Base-by-base conservation (phyloP, 2,329 filamentous ascomycete species). In the Fusarium sulawesiense region DNA sequence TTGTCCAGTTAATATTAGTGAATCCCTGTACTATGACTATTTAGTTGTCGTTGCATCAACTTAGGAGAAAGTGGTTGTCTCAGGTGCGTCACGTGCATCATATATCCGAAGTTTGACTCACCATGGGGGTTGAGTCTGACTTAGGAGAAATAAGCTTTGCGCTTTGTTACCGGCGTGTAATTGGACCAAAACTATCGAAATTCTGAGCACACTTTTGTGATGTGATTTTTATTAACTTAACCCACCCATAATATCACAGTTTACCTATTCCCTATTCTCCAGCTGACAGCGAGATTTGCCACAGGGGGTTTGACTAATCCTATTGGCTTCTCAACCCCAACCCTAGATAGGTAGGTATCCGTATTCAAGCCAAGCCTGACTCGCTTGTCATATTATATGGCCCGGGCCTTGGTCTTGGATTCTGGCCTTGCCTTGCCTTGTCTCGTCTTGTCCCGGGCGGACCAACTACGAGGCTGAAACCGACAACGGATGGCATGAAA, bases 381-480 rank as follows among this genome's bases (percentile, higher is more conserved):
- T 71, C 67, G 67, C 68, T 71, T 70, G 62, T 70, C 49, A 51
- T 60, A 60, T 63, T 60, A 53, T 70, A 63, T 63, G 48, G 60
- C 58, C 48, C 48, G 53, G 46, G 50, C 37, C 60, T 58, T 44
- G 34, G 37, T 46, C 55, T 45, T 37, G 34, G 34, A n/a, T 37
- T 37, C 34, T 37, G 34, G 41, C 20, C 20, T 44, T 44, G 30
- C 32, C 48, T 50, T 34, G 20, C 48, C 48, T 50, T 37, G 61
- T 54, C 47, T 71, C 55, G 54, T 57, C 60, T 70, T 47, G 59
- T 50, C 63, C 59, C 68, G 56, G 58, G 51, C 68, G 63, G 57
- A 60, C 68, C 54, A 64, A 44, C 49, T 23, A 34, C 68, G 64
- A 71, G 68, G 68, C 68, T 71, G 68, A 71, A 71, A 71, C 69